Conservation (phyloP, 192 early-diverging fungal genomes). For the Coemansia sp. region DNA sequence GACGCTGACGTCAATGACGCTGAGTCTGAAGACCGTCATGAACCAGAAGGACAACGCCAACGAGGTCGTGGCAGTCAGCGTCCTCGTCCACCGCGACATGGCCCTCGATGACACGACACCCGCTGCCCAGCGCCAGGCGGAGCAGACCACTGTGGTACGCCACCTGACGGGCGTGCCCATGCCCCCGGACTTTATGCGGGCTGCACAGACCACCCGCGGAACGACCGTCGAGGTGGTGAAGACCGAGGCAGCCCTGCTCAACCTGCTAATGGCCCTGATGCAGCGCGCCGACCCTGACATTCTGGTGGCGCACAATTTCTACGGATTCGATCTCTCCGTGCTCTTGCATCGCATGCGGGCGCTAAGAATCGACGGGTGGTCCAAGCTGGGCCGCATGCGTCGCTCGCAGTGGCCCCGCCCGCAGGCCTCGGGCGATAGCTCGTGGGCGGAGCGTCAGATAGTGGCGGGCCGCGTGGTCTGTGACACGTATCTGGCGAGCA, state of each 20-base stretch:
- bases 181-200: conserved; percentile 75
- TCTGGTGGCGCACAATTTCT: conserved; percentile 94
- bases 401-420: conserved; percentile 82
- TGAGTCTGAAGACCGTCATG: conserved; percentile 81
- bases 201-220: conserved; percentile 30
- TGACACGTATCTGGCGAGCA: conserved; percentile 87
- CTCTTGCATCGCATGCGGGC: conserved; percentile 90
- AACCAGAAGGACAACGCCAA: conserved; percentile 80
- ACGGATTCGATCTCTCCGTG: conserved; percentile 92
- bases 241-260: conserved; percentile 78
- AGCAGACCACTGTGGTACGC: conserved; percentile 71
- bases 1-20: conserved; percentile 80
- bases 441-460: conserved; percentile 70
- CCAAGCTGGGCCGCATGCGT: conserved; percentile 79
- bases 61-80: conserved; percentile 82
- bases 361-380: conserved; percentile 79
- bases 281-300: conserved; percentile 86
- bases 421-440: conserved; percentile 72
- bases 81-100: conserved; percentile 71
- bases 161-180: conserved; percentile 68
- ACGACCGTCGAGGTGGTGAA: conserved; percentile 59
- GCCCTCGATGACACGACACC: conserved; percentile 58
- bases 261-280: conserved; percentile 71
- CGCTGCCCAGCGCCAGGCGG: conserved; percentile 45
- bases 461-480: conserved; percentile 86